Evolutionary conservation across 805 yeast genomes (phyloP), one percentile per base, ranked within the genome.

Genomic region (Zygoascus flipseniorum): DNA sequence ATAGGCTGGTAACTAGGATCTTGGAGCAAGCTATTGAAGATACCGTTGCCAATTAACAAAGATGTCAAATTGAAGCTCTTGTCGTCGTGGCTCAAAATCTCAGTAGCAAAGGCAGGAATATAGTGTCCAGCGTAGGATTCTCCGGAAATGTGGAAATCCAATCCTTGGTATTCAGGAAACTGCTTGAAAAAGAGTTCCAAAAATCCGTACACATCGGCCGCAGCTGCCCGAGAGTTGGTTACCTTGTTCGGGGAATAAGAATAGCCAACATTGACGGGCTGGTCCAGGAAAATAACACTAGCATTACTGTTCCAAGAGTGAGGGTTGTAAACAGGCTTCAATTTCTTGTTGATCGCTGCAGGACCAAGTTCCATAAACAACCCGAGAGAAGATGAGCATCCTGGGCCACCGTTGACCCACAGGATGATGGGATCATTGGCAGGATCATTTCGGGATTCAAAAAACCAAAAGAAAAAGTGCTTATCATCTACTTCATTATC

Each of bases 351-450:
- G 57, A 88, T 81, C 20, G 82, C 75, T 1, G 95, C 76, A 14
- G 96, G 92, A 31, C 96, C 96, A 62, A 88, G 76, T 67, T 89
- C 96, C 66, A 87, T 86, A 66, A 88, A 85, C 60, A 86, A 76
- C 0, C 96, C 96, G 13, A 95, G 86, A 71, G 87, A 71, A 10
- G 95, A 86, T 14, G 95, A 86, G 71, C 96, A 89, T 3, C 97
- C 97, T 45, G 97, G 96, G 16, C 97, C 97, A 61, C 97, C 97
- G 66, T 89, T 89, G 65, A 89, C 76, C 96, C 96, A 88, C 63
- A 89, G 74, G 50, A 89, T 78, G 43, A 88, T 75, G 0, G 96
- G 96, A 69, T 88, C 96, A 56, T 76, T 86, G 58, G 72, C 72
- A n/a, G 96, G 96, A 69, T 86, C 90, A 67, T 84, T 85, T 75